These are phyloP conservation scores for Penicillium simplicissimum DNA, from an alignment of 495 filamentous ascomycete genomes.

Conservation along the genomic window DNA sequence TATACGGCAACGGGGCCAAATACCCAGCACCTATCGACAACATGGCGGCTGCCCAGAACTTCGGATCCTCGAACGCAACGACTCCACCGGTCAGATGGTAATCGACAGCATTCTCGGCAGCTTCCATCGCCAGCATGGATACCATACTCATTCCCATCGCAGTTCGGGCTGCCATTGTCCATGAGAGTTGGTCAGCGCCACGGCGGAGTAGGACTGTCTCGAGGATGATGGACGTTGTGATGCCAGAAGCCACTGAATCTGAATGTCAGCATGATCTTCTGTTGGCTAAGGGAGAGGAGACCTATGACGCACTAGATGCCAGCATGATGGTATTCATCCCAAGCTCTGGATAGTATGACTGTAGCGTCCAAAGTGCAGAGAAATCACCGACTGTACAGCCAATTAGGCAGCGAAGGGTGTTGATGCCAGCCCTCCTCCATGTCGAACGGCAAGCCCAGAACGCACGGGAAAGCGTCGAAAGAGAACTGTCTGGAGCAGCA, in stretches of 20 bases:
- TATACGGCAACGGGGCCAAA: constrained; percentile 49
- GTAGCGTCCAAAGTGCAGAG: constrained; percentile 37
- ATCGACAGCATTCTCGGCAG: constrained; percentile 46
- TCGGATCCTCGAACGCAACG: constrained; percentile 31
- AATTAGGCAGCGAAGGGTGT: constrained; percentile 46
- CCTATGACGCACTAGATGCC: constrained; percentile 37
- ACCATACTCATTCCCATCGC: constrained; percentile 52
- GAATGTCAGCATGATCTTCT: too few species aligned
- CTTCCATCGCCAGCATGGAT: constrained; percentile 52
- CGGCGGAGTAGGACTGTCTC: constrained; percentile 44
- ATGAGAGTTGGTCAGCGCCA: constrained; percentile 43
- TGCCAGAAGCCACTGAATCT: constrained; percentile 41
- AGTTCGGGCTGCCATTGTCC: constrained; percentile 38
- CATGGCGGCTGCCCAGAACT: constrained; percentile 39
- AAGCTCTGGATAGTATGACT: constrained; percentile 38
- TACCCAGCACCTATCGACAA: constrained; percentile 44
- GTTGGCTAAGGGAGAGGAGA: too few species aligned
- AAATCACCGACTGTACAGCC: constrained; percentile 50
- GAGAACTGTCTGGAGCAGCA: neutral
- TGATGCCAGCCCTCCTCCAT: constrained; percentile 43
- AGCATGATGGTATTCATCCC: constrained; percentile 44
- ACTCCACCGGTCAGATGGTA: constrained; percentile 49
- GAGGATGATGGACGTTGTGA: constrained; percentile 45
- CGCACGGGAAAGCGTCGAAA: neutral
- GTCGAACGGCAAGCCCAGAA: constrained; percentile 40